A percentile compares a stretch with the other conserved stretches of the same genome.
Evolutionary conservation across 202 grass and related monocot species (phyloP).

Genomic region (Schoenoplectus tabernaemontani): DNA sequence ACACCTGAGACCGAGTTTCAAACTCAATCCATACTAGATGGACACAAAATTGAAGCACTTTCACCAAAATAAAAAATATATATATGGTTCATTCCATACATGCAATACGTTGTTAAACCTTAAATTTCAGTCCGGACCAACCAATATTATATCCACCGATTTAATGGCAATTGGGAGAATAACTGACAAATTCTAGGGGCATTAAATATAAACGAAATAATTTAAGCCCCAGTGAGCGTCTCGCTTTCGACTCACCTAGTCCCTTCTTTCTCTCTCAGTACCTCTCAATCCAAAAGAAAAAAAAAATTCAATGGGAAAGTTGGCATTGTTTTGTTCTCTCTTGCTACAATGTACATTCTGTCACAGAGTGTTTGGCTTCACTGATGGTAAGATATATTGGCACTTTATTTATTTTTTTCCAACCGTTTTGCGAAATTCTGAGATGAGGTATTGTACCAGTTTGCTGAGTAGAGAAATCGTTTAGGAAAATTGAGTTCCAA

Average conservation of each 20-base stretch:
- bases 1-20: too few species aligned
- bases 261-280: neutral
- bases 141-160: slow-evolving; percentile 20
- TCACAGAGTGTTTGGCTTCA: slow-evolving; percentile 28
- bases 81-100: too few species aligned
- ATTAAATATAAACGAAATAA: neutral
- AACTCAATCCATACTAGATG: too few species aligned
- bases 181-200: neutral
- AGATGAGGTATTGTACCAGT: neutral
- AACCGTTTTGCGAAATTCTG: neutral
- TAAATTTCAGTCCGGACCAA: neutral
- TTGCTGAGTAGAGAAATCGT: neutral
- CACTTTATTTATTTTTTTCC: neutral
- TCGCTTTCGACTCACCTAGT: neutral
- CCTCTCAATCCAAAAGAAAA: neutral
- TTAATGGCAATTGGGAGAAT: neutral
- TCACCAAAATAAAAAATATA: too few species aligned
- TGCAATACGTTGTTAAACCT: neutral
- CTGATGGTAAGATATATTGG: slow-evolving; percentile 34
- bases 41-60: neutral
- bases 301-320: slow-evolving; percentile 19
- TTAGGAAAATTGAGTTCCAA: neutral
- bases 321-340: slow-evolving; percentile 19
- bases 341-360: slow-evolving; percentile 26
- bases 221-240: slow-evolving; percentile 7